phyloP scores from a whole-genome alignment of 176 grass and related monocot species.

The Canna indica region DNA sequence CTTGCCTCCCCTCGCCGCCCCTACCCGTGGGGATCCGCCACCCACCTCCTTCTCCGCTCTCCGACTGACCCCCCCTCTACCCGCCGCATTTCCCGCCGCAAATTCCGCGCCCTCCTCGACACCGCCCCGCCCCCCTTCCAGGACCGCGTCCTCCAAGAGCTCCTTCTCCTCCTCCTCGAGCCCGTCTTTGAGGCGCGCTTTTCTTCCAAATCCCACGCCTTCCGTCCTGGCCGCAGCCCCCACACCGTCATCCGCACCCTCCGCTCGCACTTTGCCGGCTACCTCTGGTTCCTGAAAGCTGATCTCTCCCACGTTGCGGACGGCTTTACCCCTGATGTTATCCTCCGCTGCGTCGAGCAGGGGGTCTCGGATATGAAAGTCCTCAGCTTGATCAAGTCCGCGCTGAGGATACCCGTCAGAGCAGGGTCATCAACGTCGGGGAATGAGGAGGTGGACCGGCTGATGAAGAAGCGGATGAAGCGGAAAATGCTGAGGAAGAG shows the following conservation, averaged over 20 bases:
- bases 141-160: conserved; percentile 78
- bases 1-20: conserved; percentile 37
- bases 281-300: conserved; percentile 86
- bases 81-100: conserved; percentile 58
- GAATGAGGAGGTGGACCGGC: conserved; percentile 34
- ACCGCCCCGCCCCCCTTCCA: conserved; percentile 57
- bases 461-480: conserved; percentile 75
- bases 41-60: conserved; percentile 64
- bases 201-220: conserved; percentile 81
- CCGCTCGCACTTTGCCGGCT: conserved; percentile 70
- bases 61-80: conserved; percentile 59
- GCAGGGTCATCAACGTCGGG: conserved; percentile 34
- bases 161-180: conserved; percentile 76
- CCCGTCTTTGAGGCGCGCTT: conserved; percentile 77
- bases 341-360: conserved; percentile 48
- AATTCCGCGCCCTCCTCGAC: conserved; percentile 50
- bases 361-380: conserved; percentile 56
- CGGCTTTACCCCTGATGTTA: conserved; percentile 43
- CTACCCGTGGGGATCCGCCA: conserved; percentile 59
- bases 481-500: conserved; percentile 74
- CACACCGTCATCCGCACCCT: conserved; percentile 72
- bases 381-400: conserved; percentile 65
- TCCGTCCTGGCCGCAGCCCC: conserved; percentile 62
- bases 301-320: conserved; percentile 52
- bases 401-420: conserved; percentile 40